Base-by-base conservation (phyloP, 371 early-diverging fungal genomes). In the Apophysomyces sp. region DNA sequence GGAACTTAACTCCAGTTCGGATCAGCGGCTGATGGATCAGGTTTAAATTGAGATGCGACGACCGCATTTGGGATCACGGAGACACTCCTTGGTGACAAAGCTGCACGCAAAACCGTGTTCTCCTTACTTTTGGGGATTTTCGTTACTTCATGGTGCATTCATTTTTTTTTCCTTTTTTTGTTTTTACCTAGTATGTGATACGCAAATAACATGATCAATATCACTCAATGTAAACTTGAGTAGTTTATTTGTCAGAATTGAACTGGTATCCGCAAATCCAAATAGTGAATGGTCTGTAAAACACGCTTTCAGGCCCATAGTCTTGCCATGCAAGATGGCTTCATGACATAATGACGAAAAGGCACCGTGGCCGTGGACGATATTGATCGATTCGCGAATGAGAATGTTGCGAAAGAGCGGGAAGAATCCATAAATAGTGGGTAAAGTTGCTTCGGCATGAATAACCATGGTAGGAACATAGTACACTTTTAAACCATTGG, bases 21-120 rank as follows among this genome's bases (percentile, higher is more conserved):
- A 64, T 94, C 90, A 16, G 90, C 77, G 44, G 86, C 86, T 1
- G 83, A 72, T 0, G 93, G 89, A 63, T 95, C 92, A 0, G 99
- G 99, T 57, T 70, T 72, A 69, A 98, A 97, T 56, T 96, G 90
- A 34, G 89, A 88, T 4, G 94, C 91, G 9, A 98, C 91, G 15
- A 99, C 91, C 34, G 98, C 99, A 80, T 99, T 99, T 15, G 99
- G 99, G 52, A 99, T 98, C n/a, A 98, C 99, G 9, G 91, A 93
- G 2, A 99, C 98, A 59, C 85, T 86, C 52, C 86, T 79, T 15
- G 96, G 96, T 32, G 94, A 88, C 26, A 99, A 83, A 3, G 92
- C 90, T 4, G 97, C 97, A 55, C 99, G 81, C 30, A 98, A 76
- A 2, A 97, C 97, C 0, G 98, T 98, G 76, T 99, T 99, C 74